phyloP scores from a whole-genome alignment of 2,329 filamentous ascomycete genomes.

The Chalara sp. region DNA sequence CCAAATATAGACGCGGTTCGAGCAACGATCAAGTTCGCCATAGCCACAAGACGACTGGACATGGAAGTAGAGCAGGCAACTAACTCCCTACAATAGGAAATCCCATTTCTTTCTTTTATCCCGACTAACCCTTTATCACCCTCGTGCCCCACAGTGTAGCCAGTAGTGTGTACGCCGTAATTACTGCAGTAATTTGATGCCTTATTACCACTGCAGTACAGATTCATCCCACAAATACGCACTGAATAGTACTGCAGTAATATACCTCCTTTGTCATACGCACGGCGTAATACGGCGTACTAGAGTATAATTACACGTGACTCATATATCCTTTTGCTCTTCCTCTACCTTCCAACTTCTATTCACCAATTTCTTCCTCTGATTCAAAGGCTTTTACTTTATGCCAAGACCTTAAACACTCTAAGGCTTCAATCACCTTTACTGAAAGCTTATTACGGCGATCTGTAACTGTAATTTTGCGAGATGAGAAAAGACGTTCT shows the following conservation, averaged over 20 bases:
- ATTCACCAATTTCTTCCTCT: background rate
- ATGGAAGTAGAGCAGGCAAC: too few species aligned
- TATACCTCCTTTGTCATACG: too few species aligned
- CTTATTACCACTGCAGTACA: background rate
- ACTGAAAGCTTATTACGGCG: background rate
- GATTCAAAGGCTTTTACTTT: background rate
- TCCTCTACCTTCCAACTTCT: too few species aligned
- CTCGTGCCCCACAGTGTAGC: background rate
- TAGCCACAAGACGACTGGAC: background rate
- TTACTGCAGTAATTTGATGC: background rate
- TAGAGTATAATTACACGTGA: background rate
- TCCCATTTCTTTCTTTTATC: too few species aligned
- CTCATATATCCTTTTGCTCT: background rate
- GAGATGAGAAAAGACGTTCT: background rate
- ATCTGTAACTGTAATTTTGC: background rate
- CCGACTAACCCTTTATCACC: too few species aligned
- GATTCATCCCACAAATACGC: background rate
- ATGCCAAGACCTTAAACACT: background rate
- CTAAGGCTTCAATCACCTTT: background rate
- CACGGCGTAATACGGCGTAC: background rate
- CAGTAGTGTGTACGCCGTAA: background rate
- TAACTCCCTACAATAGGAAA: too few species aligned
- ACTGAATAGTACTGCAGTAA: background rate
- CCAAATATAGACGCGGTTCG: background rate
- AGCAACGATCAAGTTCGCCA: background rate